Evolutionary conservation across 129 eudicot genomes (phyloP).

Genomic region (Solidago caesia): DNA sequence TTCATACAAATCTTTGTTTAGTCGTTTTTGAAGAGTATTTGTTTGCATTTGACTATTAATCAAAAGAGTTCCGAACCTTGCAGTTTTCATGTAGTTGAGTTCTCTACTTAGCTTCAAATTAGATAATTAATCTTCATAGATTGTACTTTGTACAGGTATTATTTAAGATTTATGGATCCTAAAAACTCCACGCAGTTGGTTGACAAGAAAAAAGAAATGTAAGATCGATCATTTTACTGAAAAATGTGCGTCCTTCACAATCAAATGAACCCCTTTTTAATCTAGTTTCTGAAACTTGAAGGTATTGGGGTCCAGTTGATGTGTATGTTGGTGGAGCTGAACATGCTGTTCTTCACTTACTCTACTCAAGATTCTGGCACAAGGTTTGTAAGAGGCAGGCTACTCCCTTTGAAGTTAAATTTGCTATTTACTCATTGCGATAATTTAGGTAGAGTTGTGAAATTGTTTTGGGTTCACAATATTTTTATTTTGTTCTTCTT

Average conservation of each 20-base stretch:
- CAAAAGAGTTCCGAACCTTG: slow-evolving; percentile 6
- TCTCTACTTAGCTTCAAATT: slow-evolving; percentile 5
- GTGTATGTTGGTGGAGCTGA: slow-evolving; percentile 99
- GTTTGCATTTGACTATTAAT: background rate
- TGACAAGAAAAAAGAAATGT: slow-evolving; percentile 81
- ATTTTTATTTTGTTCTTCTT: slow-evolving; percentile 13
- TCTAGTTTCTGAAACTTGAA: slow-evolving; percentile 17
- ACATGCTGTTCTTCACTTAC: slow-evolving; percentile 99
- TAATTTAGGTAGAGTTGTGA: background rate
- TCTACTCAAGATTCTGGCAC: slow-evolving; percentile 98
- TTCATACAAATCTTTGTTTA: background rate
- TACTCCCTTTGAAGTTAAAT: background rate
- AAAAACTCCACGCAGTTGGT: slow-evolving; percentile 72
- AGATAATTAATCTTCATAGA: slow-evolving; percentile 18
- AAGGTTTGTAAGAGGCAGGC: slow-evolving; percentile 52
- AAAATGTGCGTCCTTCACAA: background rate
- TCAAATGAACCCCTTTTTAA: background rate
- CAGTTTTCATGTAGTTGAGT: background rate
- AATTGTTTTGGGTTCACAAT: slow-evolving; percentile 10
- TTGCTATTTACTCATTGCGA: background rate
- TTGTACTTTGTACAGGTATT: slow-evolving; percentile 62
- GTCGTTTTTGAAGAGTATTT: background rate
- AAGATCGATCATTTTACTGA: slow-evolving; percentile 29
- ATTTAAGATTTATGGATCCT: slow-evolving; percentile 98
- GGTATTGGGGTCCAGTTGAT: slow-evolving; percentile 98